Percentiles rank a stretch among this genome's conserved stretches.
phyloP scores from a whole-genome alignment of 495 filamentous ascomycete genomes.

The Penicillium arizonense region DNA sequence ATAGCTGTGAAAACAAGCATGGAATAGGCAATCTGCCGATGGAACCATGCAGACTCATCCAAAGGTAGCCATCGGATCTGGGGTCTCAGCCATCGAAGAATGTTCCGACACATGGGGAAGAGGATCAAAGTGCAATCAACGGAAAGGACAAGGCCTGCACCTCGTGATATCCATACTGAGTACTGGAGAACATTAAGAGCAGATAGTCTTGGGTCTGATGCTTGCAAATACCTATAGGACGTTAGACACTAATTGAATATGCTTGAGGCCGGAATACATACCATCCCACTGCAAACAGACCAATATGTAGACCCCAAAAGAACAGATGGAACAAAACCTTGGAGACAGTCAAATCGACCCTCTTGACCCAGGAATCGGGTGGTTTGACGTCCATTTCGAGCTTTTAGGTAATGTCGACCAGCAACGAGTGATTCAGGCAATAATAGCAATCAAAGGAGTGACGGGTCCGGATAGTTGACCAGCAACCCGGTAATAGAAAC shows the following conservation, averaged over 20 bases:
- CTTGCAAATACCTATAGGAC: constrained; percentile 71
- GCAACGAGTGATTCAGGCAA: constrained; percentile 12
- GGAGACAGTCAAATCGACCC: constrained; percentile 60
- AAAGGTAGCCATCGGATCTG: constrained; percentile 86
- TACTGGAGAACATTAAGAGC: constrained; percentile 77
- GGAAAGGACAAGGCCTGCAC: constrained; percentile 78
- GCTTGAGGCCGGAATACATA: constrained; percentile 35
- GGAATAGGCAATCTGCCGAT: constrained; percentile 90
- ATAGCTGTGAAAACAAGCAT: constrained; percentile 78
- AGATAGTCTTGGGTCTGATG: constrained; percentile 59
- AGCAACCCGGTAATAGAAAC: constrained; percentile 19
- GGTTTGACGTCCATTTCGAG: constrained; percentile 10
- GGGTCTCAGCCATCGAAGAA: constrained; percentile 79
- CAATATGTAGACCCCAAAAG: constrained; percentile 83
- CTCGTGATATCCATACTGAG: constrained; percentile 95
- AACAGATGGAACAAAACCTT: constrained; percentile 80
- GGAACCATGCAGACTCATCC: constrained; percentile 95
- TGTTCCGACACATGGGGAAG: constrained; percentile 90
- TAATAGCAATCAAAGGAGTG: constrained; percentile 18
- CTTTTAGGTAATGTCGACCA: constrained; percentile 16
- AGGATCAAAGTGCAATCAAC: constrained; percentile 86
- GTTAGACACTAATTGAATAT: constrained; percentile 23
- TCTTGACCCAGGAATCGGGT: constrained; percentile 21
- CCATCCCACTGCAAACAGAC: constrained; percentile 86
- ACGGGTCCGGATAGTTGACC: constrained; percentile 24